phyloP scores from a whole-genome alignment of 192 early-diverging fungal genomes.

The Coemansia sp. region DNA sequence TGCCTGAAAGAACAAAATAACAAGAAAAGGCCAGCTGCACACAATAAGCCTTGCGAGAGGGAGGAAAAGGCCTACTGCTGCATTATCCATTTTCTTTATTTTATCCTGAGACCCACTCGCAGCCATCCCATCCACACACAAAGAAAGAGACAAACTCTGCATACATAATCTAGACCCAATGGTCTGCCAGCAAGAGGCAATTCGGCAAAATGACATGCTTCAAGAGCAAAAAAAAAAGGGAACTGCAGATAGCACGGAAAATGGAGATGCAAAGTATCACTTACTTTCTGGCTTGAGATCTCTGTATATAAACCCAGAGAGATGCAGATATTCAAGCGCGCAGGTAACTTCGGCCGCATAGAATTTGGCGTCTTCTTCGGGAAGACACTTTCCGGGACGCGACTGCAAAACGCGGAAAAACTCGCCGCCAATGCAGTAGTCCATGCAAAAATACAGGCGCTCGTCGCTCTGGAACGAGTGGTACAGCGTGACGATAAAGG shows the following conservation, averaged over 20 bases:
- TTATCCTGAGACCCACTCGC: background rate
- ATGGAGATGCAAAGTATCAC: conserved; percentile 53
- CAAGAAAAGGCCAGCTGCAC: background rate
- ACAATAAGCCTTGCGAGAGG: too few species aligned
- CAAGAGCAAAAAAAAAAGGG: too few species aligned
- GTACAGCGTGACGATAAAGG: conserved; percentile 88
- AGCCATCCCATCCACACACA: too few species aligned
- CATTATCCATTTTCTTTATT: background rate
- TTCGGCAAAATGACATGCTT: too few species aligned
- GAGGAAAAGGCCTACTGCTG: too few species aligned
- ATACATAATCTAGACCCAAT: too few species aligned
- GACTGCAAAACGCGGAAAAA: conserved; percentile 86
- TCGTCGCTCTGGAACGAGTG: conserved; percentile 86
- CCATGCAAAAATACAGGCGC: conserved; percentile 85
- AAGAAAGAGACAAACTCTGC: background rate
- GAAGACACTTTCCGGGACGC: conserved; percentile 81
- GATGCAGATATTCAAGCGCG: conserved; percentile 93
- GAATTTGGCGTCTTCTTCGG: conserved; percentile 89
- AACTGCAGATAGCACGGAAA: too few species aligned
- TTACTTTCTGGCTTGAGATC: conserved; percentile 96
- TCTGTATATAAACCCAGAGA: conserved; percentile 95
- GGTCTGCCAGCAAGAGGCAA: too few species aligned
- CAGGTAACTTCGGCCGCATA: conserved; percentile 96
- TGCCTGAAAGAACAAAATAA: background rate
- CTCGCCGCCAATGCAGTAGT: conserved; percentile 86